These are phyloP conservation scores for Trichosporon ovoides DNA, from an alignment of 1,284 basidiomycete genomes.

Conservation along the genomic window DNA sequence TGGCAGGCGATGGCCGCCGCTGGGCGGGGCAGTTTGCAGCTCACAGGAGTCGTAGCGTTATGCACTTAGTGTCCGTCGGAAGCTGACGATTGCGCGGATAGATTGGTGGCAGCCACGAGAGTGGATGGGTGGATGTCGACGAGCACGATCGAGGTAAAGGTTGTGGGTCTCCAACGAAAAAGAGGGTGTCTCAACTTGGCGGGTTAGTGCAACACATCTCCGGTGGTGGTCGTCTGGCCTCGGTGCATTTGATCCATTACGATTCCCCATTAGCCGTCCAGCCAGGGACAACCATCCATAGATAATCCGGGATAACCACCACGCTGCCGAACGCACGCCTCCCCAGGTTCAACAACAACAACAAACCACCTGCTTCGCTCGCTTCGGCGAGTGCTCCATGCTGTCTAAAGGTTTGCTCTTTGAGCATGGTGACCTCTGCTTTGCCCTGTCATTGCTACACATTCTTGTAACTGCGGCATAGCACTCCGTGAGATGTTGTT, in stretches of 20 bases:
- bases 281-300: neutral
- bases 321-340: neutral
- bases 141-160: conserved; percentile 14
- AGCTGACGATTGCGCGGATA: conserved; percentile 22
- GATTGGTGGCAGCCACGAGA: neutral
- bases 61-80: conserved; percentile 25
- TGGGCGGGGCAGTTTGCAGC: conserved; percentile 11
- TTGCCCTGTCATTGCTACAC: no score
- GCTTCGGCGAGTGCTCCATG: neutral
- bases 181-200: conserved; percentile 1
- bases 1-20: conserved; percentile 20
- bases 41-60: neutral
- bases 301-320: neutral
- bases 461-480: no score
- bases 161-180: conserved; percentile 13
- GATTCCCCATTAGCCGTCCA: neutral
- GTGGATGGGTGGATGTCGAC: conserved; percentile 37
- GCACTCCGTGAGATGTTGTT: no score
- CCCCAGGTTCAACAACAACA: conserved; percentile 1
- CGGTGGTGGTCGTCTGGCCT: conserved; percentile 1
- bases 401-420: neutral
- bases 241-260: neutral
- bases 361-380: neutral
- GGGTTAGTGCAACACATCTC: neutral
- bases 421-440: no score